A percentile compares a stretch with the other conserved stretches of the same genome.
These are phyloP conservation scores for Mycena belliarum DNA, from an alignment of 768 basidiomycete species.

Conservation along the genomic window DNA sequence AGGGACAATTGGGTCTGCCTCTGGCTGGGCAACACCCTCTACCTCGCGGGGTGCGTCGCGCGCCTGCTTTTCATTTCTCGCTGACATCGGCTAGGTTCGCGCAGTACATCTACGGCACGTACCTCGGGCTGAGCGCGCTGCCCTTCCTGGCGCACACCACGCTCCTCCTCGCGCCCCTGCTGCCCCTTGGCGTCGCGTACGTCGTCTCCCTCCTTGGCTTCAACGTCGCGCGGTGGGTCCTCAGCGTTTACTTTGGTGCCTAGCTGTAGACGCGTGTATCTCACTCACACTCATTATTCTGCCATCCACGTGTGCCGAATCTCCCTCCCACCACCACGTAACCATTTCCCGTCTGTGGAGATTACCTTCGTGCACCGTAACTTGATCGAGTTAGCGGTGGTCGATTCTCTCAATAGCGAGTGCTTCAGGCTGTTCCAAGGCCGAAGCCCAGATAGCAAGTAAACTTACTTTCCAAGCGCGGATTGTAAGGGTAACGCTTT, in stretches of 20 bases:
- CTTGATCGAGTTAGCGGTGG: no score
- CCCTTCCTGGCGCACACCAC: constrained; percentile 92
- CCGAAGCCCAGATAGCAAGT: no score
- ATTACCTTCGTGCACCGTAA: no score
- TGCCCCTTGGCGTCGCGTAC: constrained; percentile 86
- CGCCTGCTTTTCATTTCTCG: not conserved
- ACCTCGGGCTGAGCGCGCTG: constrained; percentile 84
- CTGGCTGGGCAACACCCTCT: constrained; percentile 89
- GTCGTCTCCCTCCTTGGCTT: constrained; percentile 86
- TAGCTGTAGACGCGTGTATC: not conserved
- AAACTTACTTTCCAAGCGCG: no score
- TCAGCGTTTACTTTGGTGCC: constrained; percentile 73
- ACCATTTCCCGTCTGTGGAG: no score
- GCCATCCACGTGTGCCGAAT: not conserved
- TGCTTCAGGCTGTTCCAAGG: no score
- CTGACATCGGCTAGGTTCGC: constrained; percentile 56
- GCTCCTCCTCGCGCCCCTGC: constrained; percentile 84
- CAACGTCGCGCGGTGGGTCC: constrained; percentile 84
- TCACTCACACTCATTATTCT: not conserved
- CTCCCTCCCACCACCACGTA: no score
- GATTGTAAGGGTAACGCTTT: no score
- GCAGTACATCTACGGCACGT: constrained; percentile 91
- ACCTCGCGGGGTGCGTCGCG: constrained; percentile 74
- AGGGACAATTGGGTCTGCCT: constrained; percentile 93
- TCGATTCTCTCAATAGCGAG: no score